Evolutionary conservation across 2,329 filamentous ascomycete genomes (phyloP), one percentile per base, ranked within the genome.

Genomic region (Ophioceras dolichostomum): DNA sequence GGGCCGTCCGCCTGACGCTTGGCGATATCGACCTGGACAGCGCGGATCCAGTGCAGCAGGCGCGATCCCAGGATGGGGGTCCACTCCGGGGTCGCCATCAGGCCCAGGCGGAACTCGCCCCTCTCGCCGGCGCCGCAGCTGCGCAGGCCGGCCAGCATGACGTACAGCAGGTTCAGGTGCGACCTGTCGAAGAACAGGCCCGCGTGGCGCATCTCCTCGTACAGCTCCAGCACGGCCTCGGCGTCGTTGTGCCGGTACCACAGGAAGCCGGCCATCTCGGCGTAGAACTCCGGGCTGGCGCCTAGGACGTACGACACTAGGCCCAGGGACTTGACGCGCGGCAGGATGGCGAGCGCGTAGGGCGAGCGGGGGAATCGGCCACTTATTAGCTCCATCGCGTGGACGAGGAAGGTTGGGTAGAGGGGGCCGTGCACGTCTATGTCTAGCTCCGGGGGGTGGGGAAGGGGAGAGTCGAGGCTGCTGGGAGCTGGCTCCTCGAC

Each of bases 301-400:
- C 81, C 83, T 1, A 89, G 67, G 6, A 84, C 76, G 49, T 80
- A 84, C 0, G 79, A 80, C 1, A 73, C 70, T 2, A 81, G 67
- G 2, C 83, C 82, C 1, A 84, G 64, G 32, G 68, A 64, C 50
- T 82, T 83, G 47, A 87, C 61, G 7, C 71, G 69, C 0, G 82
- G 79, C 1, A 88, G 62, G 19, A 87, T 56, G 32, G 67, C 65
- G 32, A 82, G 65, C 0, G 67, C 63, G 1, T 82, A 62, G 0
- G 68, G 62, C 1, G 81, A 86, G 0, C 72, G 59, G 10, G 62
- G 66, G 41, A 83, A 87, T 2, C 64, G 60, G 2, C 58, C 60
- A 45, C 76, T 69, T 4, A 85, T 61, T 2, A 73, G 62, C 1
- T 62, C 58, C 13, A 82, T 61, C 1, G 69, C 76, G 28, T 65